These are phyloP conservation scores for Hanseniaspora mollemarum DNA, from an alignment of 805 yeast genomes.

Conservation along the genomic window DNA sequence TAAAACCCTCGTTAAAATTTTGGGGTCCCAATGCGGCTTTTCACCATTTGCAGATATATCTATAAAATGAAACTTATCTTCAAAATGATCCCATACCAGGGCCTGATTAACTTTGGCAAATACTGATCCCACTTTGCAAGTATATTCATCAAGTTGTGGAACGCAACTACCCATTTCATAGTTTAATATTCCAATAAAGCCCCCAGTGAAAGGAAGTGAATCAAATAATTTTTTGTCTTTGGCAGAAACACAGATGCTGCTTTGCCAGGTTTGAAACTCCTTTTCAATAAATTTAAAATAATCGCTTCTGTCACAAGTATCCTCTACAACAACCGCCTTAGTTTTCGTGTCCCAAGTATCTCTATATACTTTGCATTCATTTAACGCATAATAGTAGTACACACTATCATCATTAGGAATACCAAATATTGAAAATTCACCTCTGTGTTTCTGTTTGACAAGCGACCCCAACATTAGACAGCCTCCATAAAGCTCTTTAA, in stretches of 20 bases:
- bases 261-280: slow-evolving; percentile 14
- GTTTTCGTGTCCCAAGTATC: neutral
- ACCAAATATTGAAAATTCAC: slow-evolving; percentile 15
- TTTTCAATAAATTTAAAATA: slow-evolving; percentile 28
- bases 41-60: slow-evolving; percentile 34
- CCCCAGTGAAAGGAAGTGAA: slow-evolving; percentile 76
- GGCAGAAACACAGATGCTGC: neutral
- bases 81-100: slow-evolving; percentile 42
- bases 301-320: slow-evolving; percentile 19
- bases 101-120: slow-evolving; percentile 59
- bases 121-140: slow-evolving; percentile 46
- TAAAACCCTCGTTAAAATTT: slow-evolving; percentile 10
- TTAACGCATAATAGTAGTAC: neutral
- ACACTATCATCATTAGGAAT: slow-evolving; percentile 2
- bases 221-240: neutral
- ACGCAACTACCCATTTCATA: slow-evolving; percentile 72
- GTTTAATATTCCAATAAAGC: slow-evolving; percentile 71
- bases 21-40: neutral
- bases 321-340: neutral
- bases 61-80: slow-evolving; percentile 39
- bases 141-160: slow-evolving; percentile 30
- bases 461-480: slow-evolving; percentile 12
- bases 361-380: neutral
- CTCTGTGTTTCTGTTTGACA: slow-evolving; percentile 12
- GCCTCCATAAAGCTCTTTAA: neutral